Base-by-base conservation (phyloP, 106 monocot genomes). In the Acanthochlamys bracteata region DNA sequence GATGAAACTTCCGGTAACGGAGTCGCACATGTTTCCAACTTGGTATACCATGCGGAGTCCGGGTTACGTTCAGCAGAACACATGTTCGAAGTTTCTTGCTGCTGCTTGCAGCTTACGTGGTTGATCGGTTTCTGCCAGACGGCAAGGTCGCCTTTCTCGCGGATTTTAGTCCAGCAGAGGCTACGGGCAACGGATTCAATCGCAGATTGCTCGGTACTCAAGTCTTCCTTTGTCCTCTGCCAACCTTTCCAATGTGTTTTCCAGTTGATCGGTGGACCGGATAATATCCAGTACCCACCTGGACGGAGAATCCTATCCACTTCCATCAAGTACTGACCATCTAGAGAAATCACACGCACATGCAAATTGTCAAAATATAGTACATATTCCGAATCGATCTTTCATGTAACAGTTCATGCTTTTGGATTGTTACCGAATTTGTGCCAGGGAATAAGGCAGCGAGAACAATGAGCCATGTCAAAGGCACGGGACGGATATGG, bases 401-500 rank as follows among this genome's bases (percentile, higher is more conserved):
- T 1, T 33, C 33, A 33, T 6, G 4, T 33, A 33, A 3, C 33
- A 51, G 51, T 51, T 13, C 13, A 51, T 1, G 8, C 51, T 19
- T 15, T 51, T 13, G 51, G 8, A 51, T 10, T 27, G 16, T 24
- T 13, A 82, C 82, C 77, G 46, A 52, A 59, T 10, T 27, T 40
- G 4, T 73, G 66, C 82, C 86, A 86, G 0, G 82, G 86, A 55
- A 86, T 74, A 55, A 86, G 76, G 76, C 81, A 82, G 11, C 86
- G 78, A 12, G 86, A 86, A 61, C 82, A 86, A 52, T 86, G 86
- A 2, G 86, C 86, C 82, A 86, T 77, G 70, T 86, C 82, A 63
- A 86, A 86, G 21, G 82, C 73, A 6, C 79, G 55, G 13, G 82
- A 51, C 0, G 86, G 86, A 70, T 79, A 86, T 0, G 86, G 86